Base-by-base conservation (phyloP, 75 land plant genomes). In the Ceratopteris richardii region DNA sequence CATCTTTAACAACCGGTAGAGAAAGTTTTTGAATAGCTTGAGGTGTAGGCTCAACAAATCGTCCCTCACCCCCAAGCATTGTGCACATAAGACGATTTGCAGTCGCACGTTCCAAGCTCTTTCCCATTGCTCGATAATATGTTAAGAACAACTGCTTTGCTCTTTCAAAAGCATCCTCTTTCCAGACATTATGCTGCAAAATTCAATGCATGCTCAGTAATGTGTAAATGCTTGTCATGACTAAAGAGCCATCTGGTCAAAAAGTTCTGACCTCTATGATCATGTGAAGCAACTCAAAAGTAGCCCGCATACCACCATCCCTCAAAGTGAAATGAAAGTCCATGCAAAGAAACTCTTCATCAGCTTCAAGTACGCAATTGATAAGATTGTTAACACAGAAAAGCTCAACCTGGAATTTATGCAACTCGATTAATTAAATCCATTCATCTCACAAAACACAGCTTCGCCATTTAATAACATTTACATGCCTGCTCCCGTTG, bases 131-230 rank as follows among this genome's bases (percentile, higher is more conserved):
- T 43, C 93, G 85, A 69, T 90, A 95, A 68, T 84, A 86, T 29
- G 97, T 92, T 58, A 84, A 51, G 60, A 90, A 95, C 22, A 95
- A 63, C 64, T 91, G 99, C 54, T 70, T 84, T 26, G 99, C 99
- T 65, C 99, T 84, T 51, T 95, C 96, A 76, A 95, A 87, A 48
- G 99, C 97, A 90, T 95, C 97, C 60, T 95, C 99, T 25, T 90
- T 66, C 99, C 99, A 95, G 28, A 89, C 83, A 71, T 92, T 94
- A 51, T 85, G 87, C 98, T 94, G 93, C 70, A 52, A 3, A 33
- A 33, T 4, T 33, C 9, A 3, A 23, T 12, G 25, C 1, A 52
- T 24, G 25, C 2, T 4, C 3, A 3, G 12, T 28, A 52, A 3
- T 19, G 28, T 26, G 5, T 25, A 46, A 14, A 4, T 46, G 14